Conservation (phyloP, 345 rosid species). For the Streptanthus diversifolius region DNA sequence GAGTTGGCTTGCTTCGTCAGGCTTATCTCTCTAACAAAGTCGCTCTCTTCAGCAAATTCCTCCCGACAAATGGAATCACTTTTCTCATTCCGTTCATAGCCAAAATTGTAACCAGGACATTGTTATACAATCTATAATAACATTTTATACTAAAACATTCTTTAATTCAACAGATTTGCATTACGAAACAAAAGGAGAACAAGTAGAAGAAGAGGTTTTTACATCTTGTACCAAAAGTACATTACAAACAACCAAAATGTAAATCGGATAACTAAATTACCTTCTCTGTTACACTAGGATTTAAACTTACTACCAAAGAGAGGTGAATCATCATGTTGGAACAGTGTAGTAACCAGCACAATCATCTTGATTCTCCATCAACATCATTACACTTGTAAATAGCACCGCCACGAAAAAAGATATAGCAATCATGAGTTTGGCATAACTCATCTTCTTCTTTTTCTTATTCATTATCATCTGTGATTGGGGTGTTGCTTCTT, state of each 20-base stretch:
- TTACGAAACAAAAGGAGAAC: slow-evolving; percentile 18
- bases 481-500: slow-evolving; percentile 21
- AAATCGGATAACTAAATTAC: slow-evolving; percentile 13
- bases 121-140: not conserved
- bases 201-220: not conserved
- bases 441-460: slow-evolving; percentile 26
- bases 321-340: slow-evolving; percentile 42
- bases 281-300: slow-evolving; percentile 1
- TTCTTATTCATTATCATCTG: slow-evolving; percentile 23
- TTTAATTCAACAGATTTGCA: slow-evolving; percentile 2
- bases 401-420: slow-evolving; percentile 40
- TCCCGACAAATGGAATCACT: not conserved
- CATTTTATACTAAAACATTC: not conserved
- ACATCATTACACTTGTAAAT: slow-evolving; percentile 25
- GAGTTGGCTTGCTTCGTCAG: no score
- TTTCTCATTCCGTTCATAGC: not conserved
- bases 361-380: slow-evolving; percentile 36
- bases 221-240: slow-evolving; percentile 10
- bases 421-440: slow-evolving; percentile 38
- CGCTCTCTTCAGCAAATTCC: no score
- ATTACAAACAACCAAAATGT: slow-evolving; percentile 25
- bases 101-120: not conserved
- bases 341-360: slow-evolving; percentile 45
- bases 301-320: not conserved
- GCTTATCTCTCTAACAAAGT: no score